phyloP scores from a whole-genome alignment of 176 grass and related monocot species.

The Ensete ventricosum region DNA sequence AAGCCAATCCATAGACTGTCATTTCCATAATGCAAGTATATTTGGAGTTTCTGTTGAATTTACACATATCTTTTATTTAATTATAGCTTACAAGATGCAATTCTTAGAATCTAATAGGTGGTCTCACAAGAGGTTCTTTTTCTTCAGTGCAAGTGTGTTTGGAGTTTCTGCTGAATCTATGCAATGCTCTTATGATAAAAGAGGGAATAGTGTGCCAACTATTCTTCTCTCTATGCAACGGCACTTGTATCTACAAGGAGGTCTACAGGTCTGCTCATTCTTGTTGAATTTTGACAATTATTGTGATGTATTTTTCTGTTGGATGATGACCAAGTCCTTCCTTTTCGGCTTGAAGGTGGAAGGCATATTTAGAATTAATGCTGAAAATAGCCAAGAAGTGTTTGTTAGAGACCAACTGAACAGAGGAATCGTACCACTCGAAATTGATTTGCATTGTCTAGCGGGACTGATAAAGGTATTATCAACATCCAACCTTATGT shows the following conservation, averaged over 20 bases:
- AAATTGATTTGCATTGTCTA: conserved; percentile 77
- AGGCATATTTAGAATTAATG: conserved; percentile 95
- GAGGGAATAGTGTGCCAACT: conserved; percentile 78
- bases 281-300: neutral
- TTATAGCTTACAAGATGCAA: neutral
- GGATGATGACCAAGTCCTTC: neutral
- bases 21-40: conserved; percentile 46
- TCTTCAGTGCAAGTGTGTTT: conserved; percentile 69
- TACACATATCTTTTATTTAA: conserved; percentile 24
- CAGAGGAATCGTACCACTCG: conserved; percentile 61
- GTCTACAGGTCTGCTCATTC: conserved; percentile 56
- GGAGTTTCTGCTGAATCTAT: conserved; percentile 86
- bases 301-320: neutral
- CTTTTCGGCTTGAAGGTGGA: conserved; percentile 52
- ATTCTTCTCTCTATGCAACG: conserved; percentile 77
- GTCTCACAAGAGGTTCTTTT: conserved; percentile 5
- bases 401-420: conserved; percentile 67
- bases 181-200: conserved; percentile 82
- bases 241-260: conserved; percentile 54
- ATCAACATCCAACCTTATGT: neutral
- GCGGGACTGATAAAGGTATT: conserved; percentile 86
- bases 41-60: conserved; percentile 73
- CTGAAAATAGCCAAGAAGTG: conserved; percentile 71
- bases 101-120: neutral
- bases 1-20: neutral